A percentile compares a stretch with the other conserved stretches of the same genome.
Evolutionary conservation across 2,329 filamentous ascomycete species (phyloP).

Genomic region (Colletotrichum musae): DNA sequence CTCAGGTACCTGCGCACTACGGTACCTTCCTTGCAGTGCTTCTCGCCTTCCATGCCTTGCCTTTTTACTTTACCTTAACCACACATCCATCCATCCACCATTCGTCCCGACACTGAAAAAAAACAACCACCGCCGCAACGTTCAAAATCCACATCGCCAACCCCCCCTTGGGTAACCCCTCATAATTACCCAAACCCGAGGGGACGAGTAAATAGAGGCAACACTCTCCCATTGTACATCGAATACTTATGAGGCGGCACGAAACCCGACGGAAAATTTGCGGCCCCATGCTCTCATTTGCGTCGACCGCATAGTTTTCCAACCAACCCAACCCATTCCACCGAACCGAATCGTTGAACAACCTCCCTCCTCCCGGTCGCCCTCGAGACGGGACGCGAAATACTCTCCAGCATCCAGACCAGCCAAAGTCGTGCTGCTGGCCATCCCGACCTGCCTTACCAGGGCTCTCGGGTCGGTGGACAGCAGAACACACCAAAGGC

Average conservation of each 20-base stretch:
- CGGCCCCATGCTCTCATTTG: constrained; percentile 35
- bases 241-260: constrained; percentile 37
- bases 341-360: constrained; percentile 18
- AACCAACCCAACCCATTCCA: not conserved
- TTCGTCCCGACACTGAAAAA: constrained; percentile 19
- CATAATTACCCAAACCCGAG: constrained; percentile 15
- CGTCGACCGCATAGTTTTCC: constrained; percentile 37
- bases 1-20: no score
- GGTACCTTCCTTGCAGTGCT: not conserved
- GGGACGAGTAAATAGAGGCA: not conserved
- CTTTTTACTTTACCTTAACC: not conserved
- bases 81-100: constrained; percentile 3
- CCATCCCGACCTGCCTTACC: constrained; percentile 49
- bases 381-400: constrained; percentile 35
- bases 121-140: constrained; percentile 21
- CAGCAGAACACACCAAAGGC: constrained; percentile 48
- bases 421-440: constrained; percentile 50
- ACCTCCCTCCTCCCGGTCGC: constrained; percentile 40
- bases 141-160: constrained; percentile 21
- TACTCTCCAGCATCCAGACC: constrained; percentile 37
- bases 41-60: not conserved
- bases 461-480: constrained; percentile 54
- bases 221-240: constrained; percentile 6
- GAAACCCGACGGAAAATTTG: constrained; percentile 23
- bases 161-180: constrained; percentile 11